phyloP scores from a whole-genome alignment of 2,329 filamentous ascomycete species.

The Mariannaea elegans region DNA sequence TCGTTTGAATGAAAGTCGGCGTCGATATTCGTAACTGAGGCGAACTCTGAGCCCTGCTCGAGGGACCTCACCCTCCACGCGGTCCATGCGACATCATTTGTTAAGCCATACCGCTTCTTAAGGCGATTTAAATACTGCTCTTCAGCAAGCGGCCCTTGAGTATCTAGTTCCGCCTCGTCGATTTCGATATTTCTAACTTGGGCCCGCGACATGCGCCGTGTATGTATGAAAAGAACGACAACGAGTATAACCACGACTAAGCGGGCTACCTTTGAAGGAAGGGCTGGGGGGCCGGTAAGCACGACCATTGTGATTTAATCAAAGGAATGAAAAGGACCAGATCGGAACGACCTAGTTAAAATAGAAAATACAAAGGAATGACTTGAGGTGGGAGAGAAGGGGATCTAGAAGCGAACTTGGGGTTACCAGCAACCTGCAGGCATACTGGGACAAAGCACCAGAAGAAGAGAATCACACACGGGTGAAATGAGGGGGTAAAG shows the following conservation, averaged over 20 bases:
- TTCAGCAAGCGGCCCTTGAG: slow-evolving; percentile 38
- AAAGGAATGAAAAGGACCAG: slow-evolving; percentile 10
- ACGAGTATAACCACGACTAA: slow-evolving; percentile 39
- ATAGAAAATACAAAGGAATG: slow-evolving; percentile 27
- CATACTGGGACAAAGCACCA: slow-evolving; percentile 21
- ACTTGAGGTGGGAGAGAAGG: slow-evolving; percentile 36
- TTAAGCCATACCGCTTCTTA: slow-evolving; percentile 39
- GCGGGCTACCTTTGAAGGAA: slow-evolving; percentile 35
- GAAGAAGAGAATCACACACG: slow-evolving; percentile 12
- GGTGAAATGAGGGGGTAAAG: slow-evolving; percentile 5
- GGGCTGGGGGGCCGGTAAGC: slow-evolving; percentile 33
- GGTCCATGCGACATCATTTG: slow-evolving; percentile 45
- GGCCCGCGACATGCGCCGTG: slow-evolving; percentile 25
- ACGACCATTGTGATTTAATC: slow-evolving; percentile 37
- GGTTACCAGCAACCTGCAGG: slow-evolving; percentile 34
- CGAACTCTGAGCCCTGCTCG: slow-evolving; percentile 39
- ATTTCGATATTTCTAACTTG: slow-evolving; percentile 6
- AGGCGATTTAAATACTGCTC: slow-evolving; percentile 46
- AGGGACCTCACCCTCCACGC: slow-evolving; percentile 45
- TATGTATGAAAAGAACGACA: slow-evolving; percentile 36
- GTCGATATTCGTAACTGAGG: slow-evolving; percentile 42
- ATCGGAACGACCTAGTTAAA: slow-evolving; percentile 14
- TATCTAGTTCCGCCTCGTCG: slow-evolving; percentile 24
- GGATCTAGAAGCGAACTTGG: slow-evolving; percentile 12
- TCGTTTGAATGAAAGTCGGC: slow-evolving; percentile 44